A percentile compares a stretch with the other conserved stretches of the same genome.
These are phyloP conservation scores for Penicillium cinerascens DNA, from an alignment of 495 filamentous ascomycete genomes.

Conservation along the genomic window DNA sequence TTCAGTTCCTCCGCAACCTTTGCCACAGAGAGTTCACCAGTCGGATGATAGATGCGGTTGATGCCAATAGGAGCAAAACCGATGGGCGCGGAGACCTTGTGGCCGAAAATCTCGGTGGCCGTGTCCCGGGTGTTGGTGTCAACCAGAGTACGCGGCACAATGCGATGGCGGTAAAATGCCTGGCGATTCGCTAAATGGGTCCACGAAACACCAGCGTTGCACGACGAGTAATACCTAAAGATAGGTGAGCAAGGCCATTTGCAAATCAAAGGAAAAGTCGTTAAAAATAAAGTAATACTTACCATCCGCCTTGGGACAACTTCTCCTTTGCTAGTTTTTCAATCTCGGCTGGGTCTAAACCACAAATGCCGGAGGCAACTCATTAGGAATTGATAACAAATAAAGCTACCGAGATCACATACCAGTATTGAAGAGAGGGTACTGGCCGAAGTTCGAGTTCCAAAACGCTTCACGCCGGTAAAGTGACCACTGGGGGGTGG, in stretches of 20 bases:
- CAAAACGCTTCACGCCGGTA: conserved; percentile 15
- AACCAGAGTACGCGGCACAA: conserved; percentile 60
- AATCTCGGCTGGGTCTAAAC: conserved; percentile 9
- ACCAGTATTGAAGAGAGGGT: conserved; percentile 13
- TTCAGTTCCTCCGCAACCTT: conserved; percentile 55
- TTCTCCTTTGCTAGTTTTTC: conserved; percentile 13
- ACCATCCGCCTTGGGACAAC: conserved; percentile 17
- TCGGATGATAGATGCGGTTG: conserved; percentile 60
- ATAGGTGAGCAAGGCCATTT: background rate
- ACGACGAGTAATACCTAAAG: conserved; percentile 57
- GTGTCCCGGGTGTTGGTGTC: conserved; percentile 61
- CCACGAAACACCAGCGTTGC: conserved; percentile 60
- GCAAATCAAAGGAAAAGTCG: no score
- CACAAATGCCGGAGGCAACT: background rate
- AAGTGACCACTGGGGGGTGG: conserved; percentile 14
- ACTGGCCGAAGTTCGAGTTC: conserved; percentile 12
- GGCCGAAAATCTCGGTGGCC: conserved; percentile 57
- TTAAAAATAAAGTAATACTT: background rate
- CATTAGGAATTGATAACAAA: background rate
- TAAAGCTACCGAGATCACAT: background rate
- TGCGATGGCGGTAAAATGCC: conserved; percentile 65
- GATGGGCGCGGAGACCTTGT: conserved; percentile 55
- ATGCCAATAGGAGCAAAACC: conserved; percentile 66
- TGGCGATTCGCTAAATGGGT: conserved; percentile 66
- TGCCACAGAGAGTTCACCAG: conserved; percentile 56